A percentile compares a stretch with the other conserved stretches of the same genome.
phyloP scores from a whole-genome alignment of 805 yeast species.

The Aciculoconidium aculeatum region DNA sequence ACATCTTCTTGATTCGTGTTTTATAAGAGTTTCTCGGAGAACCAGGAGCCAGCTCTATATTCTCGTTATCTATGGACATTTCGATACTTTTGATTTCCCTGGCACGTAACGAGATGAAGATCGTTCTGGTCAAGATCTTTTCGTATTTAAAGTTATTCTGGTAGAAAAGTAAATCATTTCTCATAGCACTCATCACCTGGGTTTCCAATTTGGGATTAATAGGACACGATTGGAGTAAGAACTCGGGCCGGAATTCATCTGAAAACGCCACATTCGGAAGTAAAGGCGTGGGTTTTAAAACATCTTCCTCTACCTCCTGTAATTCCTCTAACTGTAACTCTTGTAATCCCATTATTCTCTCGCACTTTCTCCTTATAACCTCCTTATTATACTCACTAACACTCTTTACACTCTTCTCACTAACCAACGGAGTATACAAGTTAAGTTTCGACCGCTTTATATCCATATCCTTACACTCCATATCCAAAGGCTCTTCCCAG shows the following conservation, averaged over 20 bases:
- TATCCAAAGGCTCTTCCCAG: too few relatives aligned
- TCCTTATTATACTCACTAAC: constrained; percentile 16
- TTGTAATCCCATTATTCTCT: constrained; percentile 15
- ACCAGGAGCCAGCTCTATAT: neutral
- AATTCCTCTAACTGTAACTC: constrained; percentile 3
- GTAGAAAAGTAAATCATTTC: constrained; percentile 41
- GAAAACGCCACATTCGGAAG: constrained; percentile 37
- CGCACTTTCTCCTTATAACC: constrained; percentile 17
- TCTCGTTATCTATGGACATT: constrained; percentile 16
- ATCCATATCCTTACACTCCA: too few relatives aligned
- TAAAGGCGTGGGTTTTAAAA: constrained; percentile 16
- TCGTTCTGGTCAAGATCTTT: constrained; percentile 29
- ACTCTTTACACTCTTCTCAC: constrained; percentile 13
- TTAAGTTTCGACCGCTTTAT: constrained; percentile 14
- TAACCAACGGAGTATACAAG: constrained; percentile 16
- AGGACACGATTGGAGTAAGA: constrained; percentile 51
- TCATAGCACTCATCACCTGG: constrained; percentile 46
- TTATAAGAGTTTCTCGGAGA: constrained; percentile 18
- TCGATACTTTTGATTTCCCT: constrained; percentile 41
- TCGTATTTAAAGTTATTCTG: constrained; percentile 31
- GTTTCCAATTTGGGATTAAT: constrained; percentile 44
- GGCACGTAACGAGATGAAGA: constrained; percentile 39
- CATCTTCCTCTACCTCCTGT: constrained; percentile 1
- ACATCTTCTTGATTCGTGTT: constrained; percentile 32
- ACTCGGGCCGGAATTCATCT: constrained; percentile 50